Evolutionary conservation across 768 basidiomycete genomes (phyloP), one percentile per base, ranked within the genome.

Genomic region (Tylopilus intermedius): DNA sequence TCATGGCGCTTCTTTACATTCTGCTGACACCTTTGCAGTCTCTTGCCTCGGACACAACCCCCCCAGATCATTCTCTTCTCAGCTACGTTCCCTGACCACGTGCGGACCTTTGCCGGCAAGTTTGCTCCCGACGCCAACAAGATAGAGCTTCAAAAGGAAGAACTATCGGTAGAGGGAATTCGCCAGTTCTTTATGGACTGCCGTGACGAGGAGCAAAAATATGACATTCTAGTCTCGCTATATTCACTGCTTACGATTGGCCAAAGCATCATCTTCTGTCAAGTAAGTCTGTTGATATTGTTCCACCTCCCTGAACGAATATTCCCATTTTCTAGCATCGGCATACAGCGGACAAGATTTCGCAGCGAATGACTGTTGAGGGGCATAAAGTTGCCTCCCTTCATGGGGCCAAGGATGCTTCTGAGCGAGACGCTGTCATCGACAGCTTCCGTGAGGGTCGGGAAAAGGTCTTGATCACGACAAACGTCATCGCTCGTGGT

Each of bases 111-210:
- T 67, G 95, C 96, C 15, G 79, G 78, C 60, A 90, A 90, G 62
- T 95, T 98, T 68, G 94, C 95, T 14, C 94, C 96, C 0, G 79
- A 78, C 33, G 88, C 96, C 57, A 98, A 99, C 79, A 92, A 95
- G 75, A 98, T 99, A 62, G 88, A 93, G 71, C 78, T 99, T 33
- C 84, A 92, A 72, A 87, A 84, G 66, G 93, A 94, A 66, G 96
- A 99, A 66, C 79, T 99, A 43, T 89, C 87, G 26, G 90, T 98
- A 22, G 90, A 92, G 49, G 90, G 88, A 38, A 97, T 99, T 71
- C 83, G 88, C 57, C 96, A 99, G 64, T 95, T 98, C 70, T 98
- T 93, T 73, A 88, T 99, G 87, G 94, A 98, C 67, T 98, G 95
- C 74, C 82, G 74, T 67, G 76, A 88, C 65, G 94, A 90, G 66